Percentiles rank a stretch among this genome's conserved stretches.
These are phyloP conservation scores for Colletotrichum liriopes DNA, from an alignment of 2,329 filamentous ascomycete species.

Conservation along the genomic window DNA sequence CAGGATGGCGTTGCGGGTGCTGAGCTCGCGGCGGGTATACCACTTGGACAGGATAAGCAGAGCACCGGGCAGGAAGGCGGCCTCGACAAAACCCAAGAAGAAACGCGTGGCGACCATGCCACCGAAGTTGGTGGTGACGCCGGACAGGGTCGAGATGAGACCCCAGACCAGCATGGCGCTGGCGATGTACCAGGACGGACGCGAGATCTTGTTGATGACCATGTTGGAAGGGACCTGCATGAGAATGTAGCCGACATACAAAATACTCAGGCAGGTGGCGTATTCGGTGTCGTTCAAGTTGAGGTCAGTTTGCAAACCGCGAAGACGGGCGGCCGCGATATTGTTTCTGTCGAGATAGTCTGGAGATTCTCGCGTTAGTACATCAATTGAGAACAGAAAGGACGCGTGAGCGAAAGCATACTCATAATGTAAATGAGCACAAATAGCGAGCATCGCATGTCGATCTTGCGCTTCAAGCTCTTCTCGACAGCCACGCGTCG, in stretches of 20 bases:
- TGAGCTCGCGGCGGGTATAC: conserved; percentile 75
- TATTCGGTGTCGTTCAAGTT: conserved; percentile 72
- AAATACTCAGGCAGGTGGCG: conserved; percentile 73
- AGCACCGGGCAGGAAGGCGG: conserved; percentile 76
- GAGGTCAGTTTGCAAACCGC: conserved; percentile 75
- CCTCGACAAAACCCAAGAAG: conserved; percentile 74
- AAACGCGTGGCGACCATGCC: conserved; percentile 72
- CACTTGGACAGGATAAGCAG: conserved; percentile 76
- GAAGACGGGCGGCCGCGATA: conserved; percentile 76
- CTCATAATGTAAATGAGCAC: conserved; percentile 80
- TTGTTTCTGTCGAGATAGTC: conserved; percentile 80
- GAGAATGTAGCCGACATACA: conserved; percentile 77
- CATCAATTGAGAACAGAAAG: no score
- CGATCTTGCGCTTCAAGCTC: conserved; percentile 79
- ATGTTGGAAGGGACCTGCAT: conserved; percentile 76
- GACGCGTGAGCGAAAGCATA: not conserved
- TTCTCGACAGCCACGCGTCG: conserved; percentile 73
- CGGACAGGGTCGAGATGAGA: conserved; percentile 71
- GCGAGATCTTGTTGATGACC: conserved; percentile 68
- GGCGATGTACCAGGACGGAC: conserved; percentile 67
- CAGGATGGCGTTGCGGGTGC: conserved; percentile 69
- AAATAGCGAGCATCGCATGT: conserved; percentile 77
- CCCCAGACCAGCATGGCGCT: conserved; percentile 73
- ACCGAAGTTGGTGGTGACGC: conserved; percentile 65
- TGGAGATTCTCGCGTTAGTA: conserved; percentile 71